Base-by-base conservation (phyloP, 495 filamentous ascomycete genomes). In the Xanthoparmelia taractica region DNA sequence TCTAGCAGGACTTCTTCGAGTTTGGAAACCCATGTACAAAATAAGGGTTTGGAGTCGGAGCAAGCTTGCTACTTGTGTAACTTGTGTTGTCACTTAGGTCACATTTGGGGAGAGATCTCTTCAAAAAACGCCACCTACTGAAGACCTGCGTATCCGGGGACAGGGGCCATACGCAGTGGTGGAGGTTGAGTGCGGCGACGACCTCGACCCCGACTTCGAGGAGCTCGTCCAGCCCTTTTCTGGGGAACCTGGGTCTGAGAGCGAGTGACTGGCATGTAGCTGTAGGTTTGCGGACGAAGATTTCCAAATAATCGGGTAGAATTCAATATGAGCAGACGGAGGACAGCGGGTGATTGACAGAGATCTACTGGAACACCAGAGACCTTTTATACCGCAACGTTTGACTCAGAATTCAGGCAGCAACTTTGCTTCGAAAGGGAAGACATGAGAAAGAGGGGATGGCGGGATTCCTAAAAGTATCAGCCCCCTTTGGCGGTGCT, bases 241-340 rank as follows among this genome's bases (percentile, higher is more conserved):
- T 59, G 68, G 34, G 54, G 48, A 23, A 40, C 25, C 25, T 54
- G 63, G 45, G 27, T 38, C 36, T 63, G 58, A 43, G 66, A 70
- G 11, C 68, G 65, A 41, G 65, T 70, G 40, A 57, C 61, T 33
- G 68, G 65, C 68, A 70, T n/a, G n/a, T n/a, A n/a, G n/a, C 34
- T 36, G 34, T 4, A 4, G 10, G 67, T 8, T 65, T 56, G 36
- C 47, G 64, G 17, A 18, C 61, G 25, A 36, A 69, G 62, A 29
- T 36, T 59, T n/a, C 61, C 61, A 41, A 65, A 63, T 4, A 29
- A 17, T 27, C 59, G 29, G 37, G 63, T 29, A 8, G 64, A 48
- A 25, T 56, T 45, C 43, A 58, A 67, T 62, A 67, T 61, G 48
- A 36, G 58, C 15, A 31, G 31, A 27, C n/a, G 17, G 18, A 57